Evolutionary conservation across 805 yeast genomes (phyloP), one percentile per base, ranked within the genome.

Genomic region (Brettanomyces nanus): DNA sequence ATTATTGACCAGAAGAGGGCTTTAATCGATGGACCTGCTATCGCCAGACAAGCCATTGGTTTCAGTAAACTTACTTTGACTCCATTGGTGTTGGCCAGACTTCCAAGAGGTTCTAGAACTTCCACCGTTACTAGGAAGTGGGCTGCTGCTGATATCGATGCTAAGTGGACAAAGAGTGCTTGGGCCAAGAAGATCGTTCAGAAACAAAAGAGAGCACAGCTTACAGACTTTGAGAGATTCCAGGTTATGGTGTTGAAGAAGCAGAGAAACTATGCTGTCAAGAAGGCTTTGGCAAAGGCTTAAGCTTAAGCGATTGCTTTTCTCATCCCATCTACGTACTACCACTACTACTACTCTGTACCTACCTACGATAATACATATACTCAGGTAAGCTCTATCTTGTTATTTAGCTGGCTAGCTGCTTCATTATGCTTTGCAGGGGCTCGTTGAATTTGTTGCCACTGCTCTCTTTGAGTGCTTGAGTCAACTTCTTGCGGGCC

Each of bases 1-100:
- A 85, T 92, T 75, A 85, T 92, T 66, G 97, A 92, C 80, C 96
- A 92, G 80, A 89, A 86, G 80, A 85, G 96, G 76, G 97, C 83
- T 79, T 83, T 92, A 66, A 70, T 92, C 62, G 98, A 92, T 68
- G 98, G 98, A 71, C 97, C 98, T 71, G 67, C 80, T 62, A 84
- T 92, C 61, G 76, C 83, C 65, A 86, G 99, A 75, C 97, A 92
- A 77, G 80, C 95, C 54, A 70, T 84, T 64, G 62, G 82, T 56
- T 80, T 92, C 67, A 85, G 79, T 62, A 85, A 80, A 72, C 86
- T 85, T 65, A 83, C 82, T 55, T 80, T 92, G 68, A 92, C 98
- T 59, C 95, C 95, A 68, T 72, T 85, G 63, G 89, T 89, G 55
- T 74, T 85, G 58, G 73, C 81, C 53, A 70, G 69, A 56, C 73